Percentiles rank a stretch among this genome's conserved stretches.
Evolutionary conservation across 169 alveolate species (phyloP).

Genomic region (Ichthyophthirius multifiliis): DNA sequence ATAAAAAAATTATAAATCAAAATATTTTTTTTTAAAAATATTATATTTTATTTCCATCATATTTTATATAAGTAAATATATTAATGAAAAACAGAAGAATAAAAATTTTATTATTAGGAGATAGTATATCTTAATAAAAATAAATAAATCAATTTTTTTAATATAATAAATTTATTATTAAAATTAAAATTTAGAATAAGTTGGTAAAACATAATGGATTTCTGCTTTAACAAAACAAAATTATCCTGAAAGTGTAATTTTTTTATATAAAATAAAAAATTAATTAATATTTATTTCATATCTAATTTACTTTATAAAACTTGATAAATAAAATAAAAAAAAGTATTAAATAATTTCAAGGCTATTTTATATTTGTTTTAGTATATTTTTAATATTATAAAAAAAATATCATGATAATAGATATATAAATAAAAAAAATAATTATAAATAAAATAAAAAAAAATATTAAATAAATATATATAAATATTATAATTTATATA

Average conservation of each 20-base stretch:
- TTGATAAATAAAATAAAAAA: no score
- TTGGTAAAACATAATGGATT: conserved; percentile 13
- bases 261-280: no score
- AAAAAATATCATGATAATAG: background rate
- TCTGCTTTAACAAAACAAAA: background rate
- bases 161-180: background rate
- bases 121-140: background rate
- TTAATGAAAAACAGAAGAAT: conserved; percentile 15
- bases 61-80: no score
- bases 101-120: conserved; percentile 9
- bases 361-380: no score
- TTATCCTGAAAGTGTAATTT: conserved; percentile 5
- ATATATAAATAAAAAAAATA: background rate
- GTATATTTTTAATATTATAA: background rate
- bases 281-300: background rate
- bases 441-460: background rate
- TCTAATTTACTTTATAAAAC: background rate
- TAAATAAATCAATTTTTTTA: background rate
- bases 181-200: background rate
- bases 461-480: no score
- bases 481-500: background rate
- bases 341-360: background rate
- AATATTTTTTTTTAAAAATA: no score
- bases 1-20: no score
- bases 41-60: no score